Evolutionary conservation across 805 yeast genomes (phyloP).

Genomic region (Candida awuae): DNA sequence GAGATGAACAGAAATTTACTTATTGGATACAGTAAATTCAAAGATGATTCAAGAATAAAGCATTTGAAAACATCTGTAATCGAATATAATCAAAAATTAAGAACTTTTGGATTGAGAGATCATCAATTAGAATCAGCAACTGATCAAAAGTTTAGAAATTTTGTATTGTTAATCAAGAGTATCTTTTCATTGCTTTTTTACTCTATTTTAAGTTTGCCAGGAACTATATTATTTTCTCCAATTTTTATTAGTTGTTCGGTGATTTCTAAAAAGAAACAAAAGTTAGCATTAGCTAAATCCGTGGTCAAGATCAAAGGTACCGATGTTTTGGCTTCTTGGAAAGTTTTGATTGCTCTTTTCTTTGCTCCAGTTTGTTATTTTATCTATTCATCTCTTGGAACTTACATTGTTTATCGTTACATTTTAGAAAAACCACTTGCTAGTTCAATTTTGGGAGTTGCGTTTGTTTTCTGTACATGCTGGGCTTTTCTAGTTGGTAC

Average conservation of each 20-base stretch:
- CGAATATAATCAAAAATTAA: slow-evolving; percentile 57
- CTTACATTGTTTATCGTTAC: slow-evolving; percentile 18
- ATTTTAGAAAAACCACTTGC: slow-evolving; percentile 12
- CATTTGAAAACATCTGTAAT: slow-evolving; percentile 56
- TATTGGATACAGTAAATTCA: slow-evolving; percentile 68
- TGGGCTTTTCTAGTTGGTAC: slow-evolving; percentile 62
- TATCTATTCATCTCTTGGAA: slow-evolving; percentile 61
- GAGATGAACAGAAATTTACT: slow-evolving; percentile 86
- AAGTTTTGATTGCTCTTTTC: slow-evolving; percentile 78
- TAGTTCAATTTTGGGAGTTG: slow-evolving; percentile 3
- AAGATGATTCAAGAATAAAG: slow-evolving; percentile 62
- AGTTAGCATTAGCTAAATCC: slow-evolving; percentile 73
- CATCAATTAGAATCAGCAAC: slow-evolving; percentile 60
- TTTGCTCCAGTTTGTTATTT: slow-evolving; percentile 80
- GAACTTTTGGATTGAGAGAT: slow-evolving; percentile 56
- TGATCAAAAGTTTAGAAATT: slow-evolving; percentile 41
- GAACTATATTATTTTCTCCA: slow-evolving; percentile 79
- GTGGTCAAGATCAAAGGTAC: slow-evolving; percentile 83
- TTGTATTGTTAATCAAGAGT: slow-evolving; percentile 50
- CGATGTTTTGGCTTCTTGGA: slow-evolving; percentile 96
- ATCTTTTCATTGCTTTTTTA: slow-evolving; percentile 46
- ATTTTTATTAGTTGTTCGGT: slow-evolving; percentile 70
- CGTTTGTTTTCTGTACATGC: slow-evolving; percentile 37
- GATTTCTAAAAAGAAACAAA: slow-evolving; percentile 66
- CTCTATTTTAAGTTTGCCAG: slow-evolving; percentile 68